Evolutionary conservation across 2,329 filamentous ascomycete genomes (phyloP), one percentile per base, ranked within the genome.

Genomic region (Lasiodiplodia sp.): DNA sequence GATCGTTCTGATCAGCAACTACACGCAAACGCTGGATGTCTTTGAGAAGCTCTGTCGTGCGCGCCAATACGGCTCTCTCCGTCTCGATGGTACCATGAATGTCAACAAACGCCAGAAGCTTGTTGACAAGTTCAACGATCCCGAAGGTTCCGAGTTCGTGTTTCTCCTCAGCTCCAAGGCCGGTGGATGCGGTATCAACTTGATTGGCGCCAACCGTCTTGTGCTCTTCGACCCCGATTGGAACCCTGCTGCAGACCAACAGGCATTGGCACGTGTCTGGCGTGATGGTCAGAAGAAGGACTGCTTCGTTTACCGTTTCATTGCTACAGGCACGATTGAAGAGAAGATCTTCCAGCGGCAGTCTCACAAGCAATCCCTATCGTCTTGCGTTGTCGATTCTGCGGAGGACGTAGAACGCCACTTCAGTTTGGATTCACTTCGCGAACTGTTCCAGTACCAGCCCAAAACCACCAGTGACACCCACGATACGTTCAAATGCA

Each of bases 341-440:
- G 96, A 99, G 81, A 99, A 99, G 83, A 97, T 99, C 73, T 99
- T 99, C 83, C 96, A 99, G 80, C 91, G 96, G 11, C 96, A 99
- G 77, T 97, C 93, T 0, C 96, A 99, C 84, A 99, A 99, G 81
- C 96, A 99, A 81, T 96, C 93, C 8, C 85, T 99, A 1, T 98
- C 95, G 0, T 97, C 93, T 0, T 97, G 94, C 74, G 96, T 99
- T 4, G 96, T 99, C 8, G 96, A 99, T 80, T 94, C 92, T 2
- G 95, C 93, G 1, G 95, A 99, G 80, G 96, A 99, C 73, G 96
- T 99, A 1, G 96, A 99, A 81, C 89, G 96, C 4, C 96, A 99
- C 81, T 99, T 99, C 81, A 95, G 92, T 16, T 85, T 97, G 1
- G 96, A 98, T 77, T 94, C 91, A 66, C 84, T 99, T 58, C 88